A percentile compares a stretch with the other conserved stretches of the same genome.
These are phyloP conservation scores for Curvularia lunata DNA, from an alignment of 2,329 filamentous ascomycete species.

Conservation along the genomic window DNA sequence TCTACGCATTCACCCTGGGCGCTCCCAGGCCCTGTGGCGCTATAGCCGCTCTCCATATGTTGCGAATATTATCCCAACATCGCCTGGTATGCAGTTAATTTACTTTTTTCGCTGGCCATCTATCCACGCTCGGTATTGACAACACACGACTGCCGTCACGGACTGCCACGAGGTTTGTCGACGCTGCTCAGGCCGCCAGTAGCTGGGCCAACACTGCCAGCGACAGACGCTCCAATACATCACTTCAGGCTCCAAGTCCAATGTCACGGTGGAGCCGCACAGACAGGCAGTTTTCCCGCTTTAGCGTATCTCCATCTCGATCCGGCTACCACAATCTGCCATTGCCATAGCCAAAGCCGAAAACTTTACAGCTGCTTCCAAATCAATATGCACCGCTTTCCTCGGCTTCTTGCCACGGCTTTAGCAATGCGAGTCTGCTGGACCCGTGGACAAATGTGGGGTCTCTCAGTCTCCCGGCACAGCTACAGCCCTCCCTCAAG, in stretches of 20 bases:
- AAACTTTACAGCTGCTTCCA: slow-evolving; percentile 6
- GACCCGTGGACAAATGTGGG: slow-evolving; percentile 15
- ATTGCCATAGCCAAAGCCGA: slow-evolving; percentile 6
- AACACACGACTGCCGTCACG: slow-evolving; percentile 15
- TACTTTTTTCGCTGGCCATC: slow-evolving; percentile 24
- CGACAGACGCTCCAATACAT: neutral
- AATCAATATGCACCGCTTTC: slow-evolving; percentile 11
- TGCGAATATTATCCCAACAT: slow-evolving; percentile 35
- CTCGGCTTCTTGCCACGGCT: slow-evolving; percentile 2
- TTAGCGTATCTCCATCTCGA: neutral
- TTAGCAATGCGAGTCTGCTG: neutral
- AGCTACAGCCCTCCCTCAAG: slow-evolving; percentile 6
- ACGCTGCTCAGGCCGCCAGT: neutral
- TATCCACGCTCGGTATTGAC: slow-evolving; percentile 10
- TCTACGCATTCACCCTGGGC: slow-evolving; percentile 11
- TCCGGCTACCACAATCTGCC: slow-evolving; percentile 7
- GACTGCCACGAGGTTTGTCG: neutral
- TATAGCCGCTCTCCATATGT: slow-evolving; percentile 26
- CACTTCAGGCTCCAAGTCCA: neutral
- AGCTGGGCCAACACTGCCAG: neutral
- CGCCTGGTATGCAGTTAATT: slow-evolving; percentile 37
- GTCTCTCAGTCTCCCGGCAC: neutral
- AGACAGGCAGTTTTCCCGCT: slow-evolving; percentile 4
- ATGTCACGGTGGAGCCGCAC: neutral
- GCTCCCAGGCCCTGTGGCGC: slow-evolving; percentile 18